Conservation (phyloP, 495 filamentous ascomycete genomes). For the Aspergillus baeticus region DNA sequence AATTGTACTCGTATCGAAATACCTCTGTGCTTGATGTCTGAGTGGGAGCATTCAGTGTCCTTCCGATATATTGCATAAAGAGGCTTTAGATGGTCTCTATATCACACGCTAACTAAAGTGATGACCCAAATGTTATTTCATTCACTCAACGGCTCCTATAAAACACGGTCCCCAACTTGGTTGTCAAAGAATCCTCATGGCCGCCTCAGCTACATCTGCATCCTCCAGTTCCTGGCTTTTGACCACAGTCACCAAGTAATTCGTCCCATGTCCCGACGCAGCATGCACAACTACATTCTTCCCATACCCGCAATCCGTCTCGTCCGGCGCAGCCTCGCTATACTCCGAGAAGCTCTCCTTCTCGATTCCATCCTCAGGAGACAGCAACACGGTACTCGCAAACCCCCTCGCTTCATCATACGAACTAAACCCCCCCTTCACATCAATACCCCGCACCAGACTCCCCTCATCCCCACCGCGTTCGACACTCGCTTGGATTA, state of each 20-base stretch:
- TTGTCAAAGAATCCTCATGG: slow-evolving; percentile 3
- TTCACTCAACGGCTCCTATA: too few species aligned
- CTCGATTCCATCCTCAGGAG: slow-evolving; percentile 7
- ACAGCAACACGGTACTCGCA: slow-evolving; percentile 17
- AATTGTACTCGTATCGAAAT: too few species aligned
- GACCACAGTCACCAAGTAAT: slow-evolving; percentile 23
- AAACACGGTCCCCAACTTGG: neutral
- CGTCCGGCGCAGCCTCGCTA: slow-evolving; percentile 14
- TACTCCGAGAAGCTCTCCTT: slow-evolving; percentile 20
- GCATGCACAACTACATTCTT: slow-evolving; percentile 26
- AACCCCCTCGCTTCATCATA: slow-evolving; percentile 18
- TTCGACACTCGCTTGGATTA: slow-evolving; percentile 20
- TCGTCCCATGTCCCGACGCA: slow-evolving; percentile 12
- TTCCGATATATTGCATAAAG: too few species aligned
- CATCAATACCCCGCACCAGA: slow-evolving; percentile 10
- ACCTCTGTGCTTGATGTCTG: too few species aligned
- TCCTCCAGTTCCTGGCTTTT: slow-evolving; percentile 18
- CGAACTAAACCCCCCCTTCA: slow-evolving; percentile 14
- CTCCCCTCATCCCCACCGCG: slow-evolving; percentile 15
- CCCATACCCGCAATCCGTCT: slow-evolving; percentile 21
- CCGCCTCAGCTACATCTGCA: slow-evolving; percentile 18
- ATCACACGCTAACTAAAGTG: too few species aligned
- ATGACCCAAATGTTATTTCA: too few species aligned
- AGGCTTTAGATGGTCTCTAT: too few species aligned
- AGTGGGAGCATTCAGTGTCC: too few species aligned